Evolutionary conservation across 306 rosid genomes (phyloP), one percentile per base, ranked within the genome.

Genomic region (Heteromeles arbutifolia): DNA sequence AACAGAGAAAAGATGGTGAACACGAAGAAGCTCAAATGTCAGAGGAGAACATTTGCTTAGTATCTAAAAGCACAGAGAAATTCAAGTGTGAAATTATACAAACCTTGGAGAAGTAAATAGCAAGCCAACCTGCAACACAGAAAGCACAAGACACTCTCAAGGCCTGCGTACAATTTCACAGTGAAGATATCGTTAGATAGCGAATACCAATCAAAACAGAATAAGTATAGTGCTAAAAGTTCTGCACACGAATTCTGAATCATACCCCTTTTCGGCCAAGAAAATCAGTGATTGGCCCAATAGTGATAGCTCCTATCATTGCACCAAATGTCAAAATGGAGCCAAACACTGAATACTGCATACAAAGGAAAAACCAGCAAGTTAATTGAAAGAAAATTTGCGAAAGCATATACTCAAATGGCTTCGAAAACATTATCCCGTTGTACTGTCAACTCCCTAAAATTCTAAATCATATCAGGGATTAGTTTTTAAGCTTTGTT

Each of bases 261-360:
- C 84, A 67, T 79, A 95, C 99, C 86, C 97, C 89, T 87, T 92
- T 95, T 48, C 96, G 79, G 72, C 99, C 99, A 56, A 90, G 8
- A 45, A 74, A 73, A 84, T 92, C 97, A 7, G 90, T 87, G 34
- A 95, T 84, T 26, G 88, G 91, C 11, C 98, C 97, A 25, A 91
- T 87, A n/a, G 97, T 90, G 39, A 92, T 92, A 58, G 99, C 99
- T 0, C 99, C 98, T 63, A 92, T 80, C 98, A 95, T 95, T 2
- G 98, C 98, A 32, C 98, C 97, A 65, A 95, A 90, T 45, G 99
- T 90, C 85, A 95, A 80, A 74, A 95, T 84, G 86, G 97, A 95
- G 67, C 99, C 99, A 74, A 95, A 90, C 70, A 95, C 74, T 64
- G 97, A 92, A 86, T 82, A 95, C 97, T 95, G 86, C 83, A 61